A percentile compares a stretch with the other conserved stretches of the same genome.
phyloP scores from a whole-genome alignment of 305 asterid genomes.

The Fraxinus dipetala region DNA sequence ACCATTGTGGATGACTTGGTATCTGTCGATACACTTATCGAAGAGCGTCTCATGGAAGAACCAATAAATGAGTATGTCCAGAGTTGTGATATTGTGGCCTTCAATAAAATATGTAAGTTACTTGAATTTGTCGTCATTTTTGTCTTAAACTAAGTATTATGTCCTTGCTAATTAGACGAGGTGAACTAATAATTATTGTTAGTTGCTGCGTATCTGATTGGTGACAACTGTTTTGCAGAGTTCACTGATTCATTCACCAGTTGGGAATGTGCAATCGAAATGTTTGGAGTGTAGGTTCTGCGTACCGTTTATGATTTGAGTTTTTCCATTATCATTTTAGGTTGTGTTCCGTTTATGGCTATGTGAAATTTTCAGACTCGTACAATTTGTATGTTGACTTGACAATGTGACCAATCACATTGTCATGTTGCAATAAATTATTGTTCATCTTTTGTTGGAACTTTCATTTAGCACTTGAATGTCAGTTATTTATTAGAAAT shows the following conservation, averaged over 20 bases:
- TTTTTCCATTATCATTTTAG: not conserved
- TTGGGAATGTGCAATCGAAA: not conserved
- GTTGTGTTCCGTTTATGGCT: not conserved
- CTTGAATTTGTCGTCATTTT: not conserved
- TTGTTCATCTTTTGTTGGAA: not conserved
- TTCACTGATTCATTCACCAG: not conserved
- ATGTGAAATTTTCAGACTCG: not conserved
- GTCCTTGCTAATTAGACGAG: not conserved
- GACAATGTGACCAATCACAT: not conserved
- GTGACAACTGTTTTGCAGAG: not conserved
- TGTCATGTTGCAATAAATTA: not conserved
- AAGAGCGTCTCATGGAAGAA: constrained; percentile 57
- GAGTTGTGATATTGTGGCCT: constrained; percentile 81
- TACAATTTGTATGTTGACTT: not conserved
- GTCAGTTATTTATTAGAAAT: not conserved
- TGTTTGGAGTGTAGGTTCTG: not conserved
- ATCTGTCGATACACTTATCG: constrained; percentile 65
- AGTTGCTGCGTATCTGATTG: not conserved
- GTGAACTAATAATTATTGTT: not conserved
- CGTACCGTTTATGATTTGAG: not conserved
- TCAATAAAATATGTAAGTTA: constrained; percentile 77
- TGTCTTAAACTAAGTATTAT: not conserved
- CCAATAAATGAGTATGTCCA: constrained; percentile 63
- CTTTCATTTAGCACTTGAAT: not conserved
- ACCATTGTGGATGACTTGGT: constrained; percentile 76